Base-by-base conservation (phyloP, 768 basidiomycete species). In the Daedalea quercina region DNA sequence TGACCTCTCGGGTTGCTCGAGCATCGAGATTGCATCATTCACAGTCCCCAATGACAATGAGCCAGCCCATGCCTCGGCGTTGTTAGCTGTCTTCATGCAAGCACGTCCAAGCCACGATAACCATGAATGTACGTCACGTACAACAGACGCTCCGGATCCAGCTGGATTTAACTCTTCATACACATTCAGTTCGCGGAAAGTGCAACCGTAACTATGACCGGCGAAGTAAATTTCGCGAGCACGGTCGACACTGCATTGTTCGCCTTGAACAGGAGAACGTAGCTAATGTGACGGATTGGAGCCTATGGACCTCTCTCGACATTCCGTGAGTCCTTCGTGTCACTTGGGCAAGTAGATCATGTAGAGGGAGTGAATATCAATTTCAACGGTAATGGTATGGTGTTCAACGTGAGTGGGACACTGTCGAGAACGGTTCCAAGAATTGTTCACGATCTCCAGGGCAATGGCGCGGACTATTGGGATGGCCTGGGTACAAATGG, bases 401-500 rank as follows among this genome's bases (percentile, higher is more conserved):
- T 33, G 13, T 49, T 49, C 35, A 49, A 49, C 48, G 48, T 49
- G 40, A 4, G 46, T 44, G 37, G n/a, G n/a, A n/a, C n/a, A n/a
- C n/a, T n/a, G n/a, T n/a, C n/a, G n/a, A n/a, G n/a, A n/a, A n/a
- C n/a, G n/a, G n/a, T n/a, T n/a, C n/a, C n/a, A n/a, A n/a, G n/a
- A n/a, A n/a, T n/a, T n/a, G n/a, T n/a, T n/a, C n/a, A n/a, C n/a
- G 28, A 40, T 40, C 37, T 40, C 17, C 20, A 49, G 48, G 48
- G 48, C 12, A 49, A 49, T 37, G 48, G 48, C 15, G 48, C 48
- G 17, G 33, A 49, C 35, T 49, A 49, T 24, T 49, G 48, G 67
- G 67, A 68, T 35, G 67, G 67, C 11, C 65, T 60, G 42, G 67
- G 67, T 17, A 60, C 59, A 3, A 65, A 65, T 25, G 67, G 67